A percentile compares a stretch with the other conserved stretches of the same genome.
Conservation (phyloP, 164 flowering plant species). For the Umbilicus rupestris region DNA sequence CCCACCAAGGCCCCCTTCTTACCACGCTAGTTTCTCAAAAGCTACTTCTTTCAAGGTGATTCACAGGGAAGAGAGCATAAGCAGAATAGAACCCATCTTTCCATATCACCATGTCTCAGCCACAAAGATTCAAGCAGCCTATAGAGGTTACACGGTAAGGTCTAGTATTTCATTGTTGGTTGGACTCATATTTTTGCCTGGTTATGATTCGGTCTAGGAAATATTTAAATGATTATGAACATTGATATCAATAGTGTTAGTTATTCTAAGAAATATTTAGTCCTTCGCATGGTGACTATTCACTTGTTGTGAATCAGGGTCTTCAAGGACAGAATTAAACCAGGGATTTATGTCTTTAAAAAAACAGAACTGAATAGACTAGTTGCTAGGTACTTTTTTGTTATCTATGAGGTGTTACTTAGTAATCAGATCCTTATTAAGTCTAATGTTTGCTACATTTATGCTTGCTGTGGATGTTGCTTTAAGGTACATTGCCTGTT, state of each 20-base stretch:
- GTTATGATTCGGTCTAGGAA: background rate
- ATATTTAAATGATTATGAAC: background rate
- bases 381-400: no score
- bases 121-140: slow-evolving; percentile 5
- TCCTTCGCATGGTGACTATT: background rate
- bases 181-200: background rate
- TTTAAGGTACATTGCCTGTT: no score
- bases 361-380: no score
- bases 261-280: background rate
- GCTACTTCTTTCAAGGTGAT: background rate
- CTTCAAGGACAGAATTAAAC: no score
- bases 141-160: background rate
- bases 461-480: no score
- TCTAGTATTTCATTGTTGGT: background rate
- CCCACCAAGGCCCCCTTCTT: slow-evolving; percentile 7
- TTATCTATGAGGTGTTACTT: no score
- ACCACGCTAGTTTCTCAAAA: background rate
- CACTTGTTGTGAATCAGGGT: background rate
- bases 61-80: background rate
- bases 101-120: background rate
- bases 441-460: no score
- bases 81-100: background rate
- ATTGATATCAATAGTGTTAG: background rate
- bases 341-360: no score
- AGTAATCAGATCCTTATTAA: no score